Base-by-base conservation (phyloP, 1,284 basidiomycete species). In the Microbotryum violaceum region DNA sequence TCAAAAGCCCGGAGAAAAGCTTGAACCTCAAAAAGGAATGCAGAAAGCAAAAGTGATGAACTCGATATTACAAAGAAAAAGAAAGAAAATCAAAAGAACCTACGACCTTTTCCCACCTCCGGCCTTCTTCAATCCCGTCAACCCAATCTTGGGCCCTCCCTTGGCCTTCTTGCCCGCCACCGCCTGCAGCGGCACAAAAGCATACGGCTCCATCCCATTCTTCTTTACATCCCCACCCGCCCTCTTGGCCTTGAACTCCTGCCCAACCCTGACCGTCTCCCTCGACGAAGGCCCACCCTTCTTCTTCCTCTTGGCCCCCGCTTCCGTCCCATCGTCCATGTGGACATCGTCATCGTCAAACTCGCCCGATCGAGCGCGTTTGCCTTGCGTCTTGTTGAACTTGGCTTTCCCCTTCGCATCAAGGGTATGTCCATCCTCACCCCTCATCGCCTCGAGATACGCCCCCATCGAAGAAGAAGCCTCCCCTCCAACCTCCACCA, bases 301-400 rank as follows among this genome's bases (percentile, higher is more conserved):
- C 49, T 77, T 80, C 70, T 21, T 74, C 70, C 49, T 73, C 66
- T 29, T 74, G 70, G 47, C 77, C 75, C 20, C 76, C 8, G 8
- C 31, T 2, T 31, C 9, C 79, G 62, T 83, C 83, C 9, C 58
- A 25, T 71, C 67, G 7, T 62, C 63, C 52, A 88, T 77, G 69
- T 90, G 88, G 47, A 79, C 82, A 18, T 70, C 77, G 20, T 73
- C 73, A 27, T 81, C 82, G 67, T 85, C 85, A 27, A 79, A 78
- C 63, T 82, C 80, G 46, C 82, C 82, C 57, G 86, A 81, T 63
- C 91, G 77, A 61, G 88, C 82, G 72, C 91, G 89, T 77, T 93
- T 94, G 29, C 89, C 94, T 73, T 68, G 68, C 44, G 97, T 89
- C 78, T 97, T 97, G 79, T 97, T 91, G 78, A 97, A 96, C 77